phyloP scores from a whole-genome alignment of 805 yeast genomes.

The Cyberlindnera euphorbiae region DNA sequence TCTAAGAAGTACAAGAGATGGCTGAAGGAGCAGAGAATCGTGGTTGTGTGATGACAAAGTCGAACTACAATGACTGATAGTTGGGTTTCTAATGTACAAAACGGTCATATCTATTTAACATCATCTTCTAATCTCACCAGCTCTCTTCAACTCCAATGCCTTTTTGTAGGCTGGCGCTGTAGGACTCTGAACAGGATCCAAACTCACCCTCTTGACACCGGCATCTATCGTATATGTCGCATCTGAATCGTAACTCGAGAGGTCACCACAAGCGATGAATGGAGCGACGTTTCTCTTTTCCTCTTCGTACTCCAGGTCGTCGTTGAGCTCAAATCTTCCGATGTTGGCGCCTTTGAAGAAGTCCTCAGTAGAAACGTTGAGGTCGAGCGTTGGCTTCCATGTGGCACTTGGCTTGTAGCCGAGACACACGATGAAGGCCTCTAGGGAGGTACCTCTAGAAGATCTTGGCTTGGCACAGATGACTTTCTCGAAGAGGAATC shows the following conservation, averaged over 20 bases:
- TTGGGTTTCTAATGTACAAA: no score
- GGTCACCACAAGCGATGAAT: slow-evolving; percentile 94
- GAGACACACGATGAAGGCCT: slow-evolving; percentile 88
- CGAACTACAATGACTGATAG: no score
- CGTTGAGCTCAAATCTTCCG: slow-evolving; percentile 47
- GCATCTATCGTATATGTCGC: slow-evolving; percentile 67
- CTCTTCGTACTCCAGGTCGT: slow-evolving; percentile 40
- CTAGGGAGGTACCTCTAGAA: slow-evolving; percentile 90
- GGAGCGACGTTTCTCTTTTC: slow-evolving; percentile 80
- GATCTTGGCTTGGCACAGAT: slow-evolving; percentile 96
- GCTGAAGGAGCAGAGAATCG: slow-evolving; percentile 17
- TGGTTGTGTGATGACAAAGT: slow-evolving; percentile 1
- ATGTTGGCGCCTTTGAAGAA: slow-evolving; percentile 64
- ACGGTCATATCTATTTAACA: background rate
- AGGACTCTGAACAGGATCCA: slow-evolving; percentile 93
- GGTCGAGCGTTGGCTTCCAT: slow-evolving; percentile 68
- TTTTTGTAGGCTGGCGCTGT: slow-evolving; percentile 96
- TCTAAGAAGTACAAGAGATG: slow-evolving; percentile 34
- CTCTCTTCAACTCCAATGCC: slow-evolving; percentile 82
- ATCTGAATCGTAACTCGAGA: slow-evolving; percentile 85
- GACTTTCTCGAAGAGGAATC: slow-evolving; percentile 78
- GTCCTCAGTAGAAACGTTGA: slow-evolving; percentile 67
- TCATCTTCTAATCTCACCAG: slow-evolving; percentile 48
- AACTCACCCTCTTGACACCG: slow-evolving; percentile 37
- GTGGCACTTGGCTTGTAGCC: slow-evolving; percentile 80